These are phyloP conservation scores for Neurospora sp. DNA, from an alignment of 495 filamentous ascomycete genomes.

Conservation along the genomic window DNA sequence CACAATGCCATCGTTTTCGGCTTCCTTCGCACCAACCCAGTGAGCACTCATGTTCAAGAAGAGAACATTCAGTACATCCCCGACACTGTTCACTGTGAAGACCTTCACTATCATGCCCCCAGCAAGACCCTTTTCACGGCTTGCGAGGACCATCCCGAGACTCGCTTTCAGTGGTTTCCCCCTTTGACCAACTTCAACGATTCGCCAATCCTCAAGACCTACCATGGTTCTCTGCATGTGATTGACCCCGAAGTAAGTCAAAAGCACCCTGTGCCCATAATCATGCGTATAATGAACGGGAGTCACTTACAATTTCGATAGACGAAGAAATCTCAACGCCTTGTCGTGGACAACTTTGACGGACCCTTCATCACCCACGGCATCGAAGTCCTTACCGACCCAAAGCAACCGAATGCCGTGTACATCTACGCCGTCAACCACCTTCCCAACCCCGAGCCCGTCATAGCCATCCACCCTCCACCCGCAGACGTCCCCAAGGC, in stretches of 20 bases:
- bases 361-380: constrained; percentile 50
- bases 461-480: background rate
- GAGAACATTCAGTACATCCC: constrained; percentile 27
- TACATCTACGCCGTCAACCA: constrained; percentile 57
- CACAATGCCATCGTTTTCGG: constrained; percentile 13
- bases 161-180: constrained; percentile 48
- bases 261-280: background rate
- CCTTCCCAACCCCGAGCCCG: constrained; percentile 19
- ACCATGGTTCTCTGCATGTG: constrained; percentile 41
- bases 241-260: constrained; percentile 41
- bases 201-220: constrained; percentile 15
- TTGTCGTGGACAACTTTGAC: constrained; percentile 42
- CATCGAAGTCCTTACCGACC: constrained; percentile 45
- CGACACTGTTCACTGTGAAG: constrained; percentile 49
- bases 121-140: constrained; percentile 46
- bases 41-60: constrained; percentile 2
- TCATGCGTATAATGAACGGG: background rate
- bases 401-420: constrained; percentile 32
- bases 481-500: constrained; percentile 13
- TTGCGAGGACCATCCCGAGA: constrained; percentile 38
- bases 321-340: constrained; percentile 40
- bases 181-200: constrained; percentile 32
- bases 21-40: constrained; percentile 13
- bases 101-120: constrained; percentile 45
- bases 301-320: constrained; percentile 10